A percentile compares a stretch with the other conserved stretches of the same genome.
Conservation (phyloP, 2,329 filamentous ascomycete genomes). For the Metarhizium guizhouense region DNA sequence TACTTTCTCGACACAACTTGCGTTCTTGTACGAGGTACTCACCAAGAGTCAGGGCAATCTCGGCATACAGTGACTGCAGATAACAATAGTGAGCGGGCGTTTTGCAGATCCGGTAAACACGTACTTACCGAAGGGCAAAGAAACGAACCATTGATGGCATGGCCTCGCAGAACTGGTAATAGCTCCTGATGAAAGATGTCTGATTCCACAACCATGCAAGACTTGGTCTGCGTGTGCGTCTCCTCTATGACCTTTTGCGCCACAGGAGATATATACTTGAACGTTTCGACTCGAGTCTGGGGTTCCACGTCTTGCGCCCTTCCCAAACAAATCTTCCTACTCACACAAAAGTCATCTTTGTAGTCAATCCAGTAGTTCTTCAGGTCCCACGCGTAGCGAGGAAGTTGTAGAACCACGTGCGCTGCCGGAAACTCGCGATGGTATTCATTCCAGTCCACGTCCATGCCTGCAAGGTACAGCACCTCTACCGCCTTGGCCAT, state of each 20-base stretch:
- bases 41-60: conserved; percentile 55
- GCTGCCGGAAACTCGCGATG: conserved; percentile 36
- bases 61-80: conserved; percentile 33
- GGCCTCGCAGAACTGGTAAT: background rate
- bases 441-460: conserved; percentile 35
- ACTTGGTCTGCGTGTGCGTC: conserved; percentile 34
- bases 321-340: conserved; percentile 35
- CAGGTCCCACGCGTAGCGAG: conserved; percentile 60
- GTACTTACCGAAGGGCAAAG: conserved; percentile 4
- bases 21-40: conserved; percentile 56
- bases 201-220: conserved; percentile 44
- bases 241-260: conserved; percentile 41
- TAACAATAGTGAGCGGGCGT: background rate
- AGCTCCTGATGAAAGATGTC: conserved; percentile 8
- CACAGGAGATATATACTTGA: background rate
- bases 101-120: background rate
- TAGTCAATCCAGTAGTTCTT: conserved; percentile 59
- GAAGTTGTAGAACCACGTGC: conserved; percentile 47
- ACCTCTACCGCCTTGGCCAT: background rate
- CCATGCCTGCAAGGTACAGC: background rate
- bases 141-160: conserved; percentile 3
- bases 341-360: conserved; percentile 49
- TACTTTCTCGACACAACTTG: conserved; percentile 42
- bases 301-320: background rate
- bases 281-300: background rate